These are phyloP conservation scores for Globisporangium rhizosaccharum DNA, from an alignment of 352 stramenopile genomes.

Conservation along the genomic window DNA sequence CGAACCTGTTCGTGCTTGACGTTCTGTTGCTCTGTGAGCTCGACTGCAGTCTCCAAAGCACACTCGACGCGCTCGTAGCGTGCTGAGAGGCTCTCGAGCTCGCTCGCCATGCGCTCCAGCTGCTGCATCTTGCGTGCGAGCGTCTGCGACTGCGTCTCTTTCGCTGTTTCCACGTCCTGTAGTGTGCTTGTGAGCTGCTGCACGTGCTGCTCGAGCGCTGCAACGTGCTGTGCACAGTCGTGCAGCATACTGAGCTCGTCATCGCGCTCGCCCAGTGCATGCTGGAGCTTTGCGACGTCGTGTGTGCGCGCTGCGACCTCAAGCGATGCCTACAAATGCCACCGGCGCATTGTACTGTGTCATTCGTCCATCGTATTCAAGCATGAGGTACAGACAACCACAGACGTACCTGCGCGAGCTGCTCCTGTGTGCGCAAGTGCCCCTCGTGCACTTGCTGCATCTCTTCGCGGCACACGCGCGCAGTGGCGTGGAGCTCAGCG, in stretches of 20 bases:
- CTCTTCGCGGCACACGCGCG: slow-evolving; percentile 25
- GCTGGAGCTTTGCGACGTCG: slow-evolving; percentile 8
- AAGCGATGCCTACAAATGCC: neutral
- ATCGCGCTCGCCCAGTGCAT: neutral
- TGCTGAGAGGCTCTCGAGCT: slow-evolving; percentile 16
- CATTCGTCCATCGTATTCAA: neutral
- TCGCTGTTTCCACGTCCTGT: neutral
- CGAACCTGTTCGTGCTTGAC: slow-evolving; percentile 26
- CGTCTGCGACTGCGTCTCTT: neutral
- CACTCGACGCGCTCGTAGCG: slow-evolving; percentile 16
- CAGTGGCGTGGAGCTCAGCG: slow-evolving; percentile 25
- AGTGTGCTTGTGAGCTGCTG: neutral
- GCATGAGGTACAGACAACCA: neutral
- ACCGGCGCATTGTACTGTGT: neutral
- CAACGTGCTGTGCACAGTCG: slow-evolving; percentile 4
- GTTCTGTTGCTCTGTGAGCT: slow-evolving; percentile 33
- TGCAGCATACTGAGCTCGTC: slow-evolving; percentile 1
- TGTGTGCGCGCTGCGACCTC: neutral
- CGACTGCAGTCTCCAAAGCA: slow-evolving; percentile 20
- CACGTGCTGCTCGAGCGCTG: neutral
- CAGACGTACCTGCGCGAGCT: slow-evolving; percentile 1
- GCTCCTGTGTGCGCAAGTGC: neutral
- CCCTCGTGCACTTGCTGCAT: slow-evolving; percentile 31
- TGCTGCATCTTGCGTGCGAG: neutral
- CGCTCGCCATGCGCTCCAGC: neutral